phyloP scores from a whole-genome alignment of 768 basidiomycete genomes.

The Rhizopogon vulgaris region DNA sequence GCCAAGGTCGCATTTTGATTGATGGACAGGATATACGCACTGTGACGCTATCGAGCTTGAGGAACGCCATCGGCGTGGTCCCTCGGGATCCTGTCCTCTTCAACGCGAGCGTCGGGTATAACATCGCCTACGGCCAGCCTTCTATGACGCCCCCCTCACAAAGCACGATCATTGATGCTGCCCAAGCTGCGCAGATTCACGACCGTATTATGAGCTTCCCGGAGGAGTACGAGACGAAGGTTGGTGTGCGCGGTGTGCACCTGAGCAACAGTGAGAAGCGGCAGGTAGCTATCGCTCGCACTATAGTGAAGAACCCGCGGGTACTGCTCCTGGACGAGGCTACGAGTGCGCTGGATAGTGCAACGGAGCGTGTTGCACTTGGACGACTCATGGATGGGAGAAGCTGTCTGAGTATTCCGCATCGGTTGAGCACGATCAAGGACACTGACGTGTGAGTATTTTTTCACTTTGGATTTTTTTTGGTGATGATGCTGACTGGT shows the following conservation, averaged over 20 bases:
- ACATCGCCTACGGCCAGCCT: slow-evolving; percentile 50
- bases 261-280: slow-evolving; percentile 88
- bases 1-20: slow-evolving; percentile 73
- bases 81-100: slow-evolving; percentile 56
- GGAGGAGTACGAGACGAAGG: slow-evolving; percentile 77
- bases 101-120: slow-evolving; percentile 64
- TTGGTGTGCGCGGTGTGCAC: slow-evolving; percentile 82
- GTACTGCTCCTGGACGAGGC: slow-evolving; percentile 76
- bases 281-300: slow-evolving; percentile 80
- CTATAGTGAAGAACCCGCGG: slow-evolving; percentile 78
- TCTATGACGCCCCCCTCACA: slow-evolving; percentile 51
- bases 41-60: slow-evolving; percentile 73
- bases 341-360: slow-evolving; percentile 34
- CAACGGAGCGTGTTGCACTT: slow-evolving; percentile 11
- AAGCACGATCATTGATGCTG: slow-evolving; percentile 56
- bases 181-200: slow-evolving; percentile 81
- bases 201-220: slow-evolving; percentile 80
- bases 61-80: slow-evolving; percentile 82
- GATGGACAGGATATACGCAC: slow-evolving; percentile 86
- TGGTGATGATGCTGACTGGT: not conserved
- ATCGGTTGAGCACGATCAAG: slow-evolving; percentile 38
- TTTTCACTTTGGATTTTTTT: not conserved
- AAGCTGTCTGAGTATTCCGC: not conserved
- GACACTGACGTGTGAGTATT: slow-evolving; percentile 51
- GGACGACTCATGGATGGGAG: slow-evolving; percentile 16